Conservation (phyloP, 352 stramenopile genomes). For the Phytophthora niederhauseri region DNA sequence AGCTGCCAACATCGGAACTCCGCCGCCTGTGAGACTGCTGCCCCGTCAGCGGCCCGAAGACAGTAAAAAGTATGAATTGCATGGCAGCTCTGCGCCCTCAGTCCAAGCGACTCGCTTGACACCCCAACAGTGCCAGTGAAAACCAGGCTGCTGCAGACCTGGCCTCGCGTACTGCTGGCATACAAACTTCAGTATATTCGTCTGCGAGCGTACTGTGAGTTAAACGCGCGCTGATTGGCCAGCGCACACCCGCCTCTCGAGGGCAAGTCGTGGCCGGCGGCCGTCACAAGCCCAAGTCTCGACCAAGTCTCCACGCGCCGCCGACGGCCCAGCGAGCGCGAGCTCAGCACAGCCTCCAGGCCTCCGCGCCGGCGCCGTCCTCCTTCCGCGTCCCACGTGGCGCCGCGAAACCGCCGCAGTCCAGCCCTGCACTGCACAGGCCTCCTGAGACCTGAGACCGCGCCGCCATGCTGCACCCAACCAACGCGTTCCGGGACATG, state of each 20-base stretch:
- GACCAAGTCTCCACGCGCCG: constrained; percentile 18
- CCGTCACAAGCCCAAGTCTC: constrained; percentile 7
- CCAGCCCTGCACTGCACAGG: constrained; percentile 8
- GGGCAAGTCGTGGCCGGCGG: not conserved
- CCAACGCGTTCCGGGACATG: constrained; percentile 62
- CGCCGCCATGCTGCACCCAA: constrained; percentile 53
- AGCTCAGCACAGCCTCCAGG: constrained; percentile 38
- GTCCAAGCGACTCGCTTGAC: no score
- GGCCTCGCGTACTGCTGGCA: constrained; percentile 22
- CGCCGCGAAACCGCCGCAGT: constrained; percentile 17
- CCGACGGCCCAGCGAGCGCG: constrained; percentile 26
- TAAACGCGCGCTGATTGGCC: constrained; percentile 24
- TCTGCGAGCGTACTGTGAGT: constrained; percentile 23
- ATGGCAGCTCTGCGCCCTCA: no score
- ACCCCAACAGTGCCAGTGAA: constrained; percentile 4
- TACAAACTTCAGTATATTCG: constrained; percentile 24
- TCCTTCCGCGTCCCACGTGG: not conserved
- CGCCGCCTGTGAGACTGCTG: no score
- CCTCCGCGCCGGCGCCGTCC: constrained; percentile 19
- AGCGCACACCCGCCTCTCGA: constrained; percentile 9
- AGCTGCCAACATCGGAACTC: no score
- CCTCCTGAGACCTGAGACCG: not conserved
- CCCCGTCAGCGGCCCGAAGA: no score
- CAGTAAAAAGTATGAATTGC: no score
- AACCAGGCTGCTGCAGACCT: constrained; percentile 10